Evolutionary conservation across 108 stramenopile genomes (phyloP), one percentile per base, ranked within the genome.

Genomic region (Schizochytrium sp.): DNA sequence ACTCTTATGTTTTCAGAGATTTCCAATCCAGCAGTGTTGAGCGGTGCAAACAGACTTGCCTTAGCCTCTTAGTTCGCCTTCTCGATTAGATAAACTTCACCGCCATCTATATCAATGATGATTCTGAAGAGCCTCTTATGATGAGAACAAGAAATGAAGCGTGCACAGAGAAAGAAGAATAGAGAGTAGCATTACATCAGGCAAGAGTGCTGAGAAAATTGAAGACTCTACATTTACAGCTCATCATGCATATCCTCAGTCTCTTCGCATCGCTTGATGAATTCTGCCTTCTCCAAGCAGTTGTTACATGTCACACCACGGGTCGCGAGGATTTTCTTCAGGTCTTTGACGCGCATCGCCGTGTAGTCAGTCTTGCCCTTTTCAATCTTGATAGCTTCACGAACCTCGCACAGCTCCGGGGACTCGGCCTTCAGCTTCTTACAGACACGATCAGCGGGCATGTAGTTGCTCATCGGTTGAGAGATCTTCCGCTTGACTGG

Each of bases 251-350:
- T 76, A 92, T 98, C 95, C 89, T 97, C 97, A 19, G 98, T 99
- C 42, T 96, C 96, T 92, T 96, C 92, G 76, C 98, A 97, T 91
- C 93, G 95, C 93, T 96, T 95, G 92, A 99, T 96, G 92, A 97
- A 99, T 89, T 99, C 99, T n/a, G 94, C 96, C 96, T 99, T 99
- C 92, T 99, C 99, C 47, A 98, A 89, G 91, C 98, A 98, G 61
- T 98, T 98, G 72, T 94, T 95, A 94, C 98, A 99, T 89, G 96
- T 96, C 19, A 98, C 98, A 56, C 99, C 99, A 91, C 98, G 93
- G 87, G 99, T 98, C 56, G 94, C 89, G 90, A 99, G 93, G 90
- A 99, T 99, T 61, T 93, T 91, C 92, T 98, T 99, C 19, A 99
- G 92, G 92, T 98, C 97, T 94, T 98, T 98, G 59, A 99, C 98